These are phyloP conservation scores for Stachybotrys echinatus DNA, from an alignment of 2,329 filamentous ascomycete genomes.

Conservation along the genomic window DNA sequence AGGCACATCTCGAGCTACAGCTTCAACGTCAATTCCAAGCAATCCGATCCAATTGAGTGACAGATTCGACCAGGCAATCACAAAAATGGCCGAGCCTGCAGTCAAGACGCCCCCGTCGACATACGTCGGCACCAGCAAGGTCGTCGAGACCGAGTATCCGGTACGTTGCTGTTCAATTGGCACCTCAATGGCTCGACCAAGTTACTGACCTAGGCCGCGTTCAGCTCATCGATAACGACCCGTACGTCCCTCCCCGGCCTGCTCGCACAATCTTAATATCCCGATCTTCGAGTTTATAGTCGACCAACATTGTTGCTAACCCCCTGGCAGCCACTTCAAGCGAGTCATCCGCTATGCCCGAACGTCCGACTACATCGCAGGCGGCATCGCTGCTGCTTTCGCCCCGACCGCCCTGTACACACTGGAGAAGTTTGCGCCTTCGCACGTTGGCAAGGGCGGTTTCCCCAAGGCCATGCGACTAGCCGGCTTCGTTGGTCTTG, in stretches of 20 bases:
- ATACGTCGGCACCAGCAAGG: constrained; percentile 55
- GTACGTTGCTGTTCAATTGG: constrained; percentile 48
- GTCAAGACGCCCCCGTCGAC: constrained; percentile 29
- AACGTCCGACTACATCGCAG: constrained; percentile 73
- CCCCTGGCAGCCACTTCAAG: constrained; percentile 68
- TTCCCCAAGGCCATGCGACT: constrained; percentile 82
- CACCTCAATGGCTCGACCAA: constrained; percentile 11
- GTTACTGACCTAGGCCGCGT: constrained; percentile 16
- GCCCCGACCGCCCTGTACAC: constrained; percentile 69
- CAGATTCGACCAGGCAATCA: constrained; percentile 18
- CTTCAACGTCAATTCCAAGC: constrained; percentile 16
- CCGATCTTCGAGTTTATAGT: background rate
- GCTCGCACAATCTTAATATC: constrained; percentile 1
- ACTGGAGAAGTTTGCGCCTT: constrained; percentile 82
- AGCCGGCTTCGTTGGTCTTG: constrained; percentile 63
- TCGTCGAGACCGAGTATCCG: constrained; percentile 76
- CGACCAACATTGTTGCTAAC: constrained; percentile 20
- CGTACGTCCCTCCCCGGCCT: constrained; percentile 24
- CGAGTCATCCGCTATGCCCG: constrained; percentile 86
- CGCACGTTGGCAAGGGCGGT: constrained; percentile 74
- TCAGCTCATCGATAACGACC: constrained; percentile 98
- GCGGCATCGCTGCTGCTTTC: constrained; percentile 60
- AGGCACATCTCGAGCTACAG: constrained; percentile 20
- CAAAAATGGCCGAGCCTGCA: constrained; percentile 32
- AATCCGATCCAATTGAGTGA: constrained; percentile 20